Percentiles rank a stretch among this genome's conserved stretches.
Evolutionary conservation across 2,329 filamentous ascomycete species (phyloP).

Genomic region (Fusarium musae): DNA sequence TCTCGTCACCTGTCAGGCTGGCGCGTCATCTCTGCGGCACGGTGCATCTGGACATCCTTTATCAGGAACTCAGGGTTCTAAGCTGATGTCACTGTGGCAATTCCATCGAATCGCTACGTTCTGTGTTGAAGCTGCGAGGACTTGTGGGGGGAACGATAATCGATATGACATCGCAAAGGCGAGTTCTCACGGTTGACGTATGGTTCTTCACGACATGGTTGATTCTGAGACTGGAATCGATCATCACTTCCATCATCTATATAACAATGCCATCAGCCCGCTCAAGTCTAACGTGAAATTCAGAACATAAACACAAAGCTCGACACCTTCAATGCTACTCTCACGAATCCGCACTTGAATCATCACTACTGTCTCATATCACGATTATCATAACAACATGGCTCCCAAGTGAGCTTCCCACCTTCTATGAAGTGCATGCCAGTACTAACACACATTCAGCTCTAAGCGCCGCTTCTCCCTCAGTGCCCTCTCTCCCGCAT

Average conservation of each 20-base stretch:
- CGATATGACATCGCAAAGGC: not conserved
- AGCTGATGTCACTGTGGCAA: slow-evolving; percentile 14
- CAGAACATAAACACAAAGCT: not conserved
- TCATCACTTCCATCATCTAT: not conserved
- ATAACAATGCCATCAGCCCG: too few relatives aligned
- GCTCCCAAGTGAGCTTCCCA: not conserved
- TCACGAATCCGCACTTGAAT: too few relatives aligned
- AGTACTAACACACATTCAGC: not conserved
- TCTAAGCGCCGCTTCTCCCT: slow-evolving; percentile 22
- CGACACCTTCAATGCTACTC: not conserved
- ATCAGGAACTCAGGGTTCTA: not conserved
- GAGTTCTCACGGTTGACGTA: not conserved
- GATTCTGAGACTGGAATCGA: not conserved
- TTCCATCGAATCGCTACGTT: fast-evolving
- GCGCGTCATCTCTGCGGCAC: slow-evolving; percentile 15
- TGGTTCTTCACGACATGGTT: not conserved
- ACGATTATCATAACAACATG: not conserved
- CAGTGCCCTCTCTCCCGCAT: slow-evolving; percentile 8
- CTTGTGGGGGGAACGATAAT: not conserved
- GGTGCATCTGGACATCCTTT: not conserved
- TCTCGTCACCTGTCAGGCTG: not conserved
- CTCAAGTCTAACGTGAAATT: fast-evolving
- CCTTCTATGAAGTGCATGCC: fast-evolving
- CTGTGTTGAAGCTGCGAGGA: not conserved
- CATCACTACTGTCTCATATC: too few relatives aligned